These are phyloP conservation scores for Glonium stellatum DNA, from an alignment of 495 filamentous ascomycete genomes.

Conservation along the genomic window DNA sequence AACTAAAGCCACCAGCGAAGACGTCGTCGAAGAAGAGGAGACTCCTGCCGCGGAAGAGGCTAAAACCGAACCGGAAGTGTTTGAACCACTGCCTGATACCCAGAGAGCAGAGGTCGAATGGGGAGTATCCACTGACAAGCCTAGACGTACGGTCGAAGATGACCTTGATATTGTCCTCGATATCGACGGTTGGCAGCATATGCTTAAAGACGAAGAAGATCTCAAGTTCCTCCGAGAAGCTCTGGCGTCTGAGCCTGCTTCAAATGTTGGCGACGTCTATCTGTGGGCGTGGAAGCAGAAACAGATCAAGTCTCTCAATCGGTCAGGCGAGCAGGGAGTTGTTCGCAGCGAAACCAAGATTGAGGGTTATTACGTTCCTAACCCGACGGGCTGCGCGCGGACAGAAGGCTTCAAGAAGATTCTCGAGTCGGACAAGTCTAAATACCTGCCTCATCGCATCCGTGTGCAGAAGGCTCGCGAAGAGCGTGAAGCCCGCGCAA, in stretches of 20 bases:
- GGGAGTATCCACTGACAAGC: constrained; percentile 53
- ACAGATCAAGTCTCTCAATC: constrained; percentile 78
- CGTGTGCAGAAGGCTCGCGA: constrained; percentile 85
- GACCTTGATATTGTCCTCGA: constrained; percentile 60
- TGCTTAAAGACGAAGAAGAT: constrained; percentile 76
- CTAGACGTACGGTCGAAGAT: constrained; percentile 61
- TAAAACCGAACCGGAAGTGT: constrained; percentile 21
- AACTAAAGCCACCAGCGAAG: constrained; percentile 14
- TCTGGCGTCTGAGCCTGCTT: constrained; percentile 42
- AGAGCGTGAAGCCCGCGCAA: constrained; percentile 73
- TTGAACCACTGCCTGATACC: constrained; percentile 31
- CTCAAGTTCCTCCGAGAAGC: constrained; percentile 51
- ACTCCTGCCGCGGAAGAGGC: constrained; percentile 36
- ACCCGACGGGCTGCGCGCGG: constrained; percentile 72
- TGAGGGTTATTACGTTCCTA: constrained; percentile 85
- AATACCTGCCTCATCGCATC: constrained; percentile 95
- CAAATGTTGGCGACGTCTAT: constrained; percentile 56
- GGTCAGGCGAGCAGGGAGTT: constrained; percentile 45
- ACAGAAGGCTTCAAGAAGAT: constrained; percentile 94
- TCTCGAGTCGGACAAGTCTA: constrained; percentile 91
- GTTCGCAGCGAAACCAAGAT: constrained; percentile 54
- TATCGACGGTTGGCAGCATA: constrained; percentile 69
- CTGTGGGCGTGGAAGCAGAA: constrained; percentile 89
- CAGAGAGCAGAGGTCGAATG: constrained; percentile 48
- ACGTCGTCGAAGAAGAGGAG: constrained; percentile 41